Evolutionary conservation across 495 filamentous ascomycete species (phyloP).

Genomic region (Penicillium alfredii): DNA sequence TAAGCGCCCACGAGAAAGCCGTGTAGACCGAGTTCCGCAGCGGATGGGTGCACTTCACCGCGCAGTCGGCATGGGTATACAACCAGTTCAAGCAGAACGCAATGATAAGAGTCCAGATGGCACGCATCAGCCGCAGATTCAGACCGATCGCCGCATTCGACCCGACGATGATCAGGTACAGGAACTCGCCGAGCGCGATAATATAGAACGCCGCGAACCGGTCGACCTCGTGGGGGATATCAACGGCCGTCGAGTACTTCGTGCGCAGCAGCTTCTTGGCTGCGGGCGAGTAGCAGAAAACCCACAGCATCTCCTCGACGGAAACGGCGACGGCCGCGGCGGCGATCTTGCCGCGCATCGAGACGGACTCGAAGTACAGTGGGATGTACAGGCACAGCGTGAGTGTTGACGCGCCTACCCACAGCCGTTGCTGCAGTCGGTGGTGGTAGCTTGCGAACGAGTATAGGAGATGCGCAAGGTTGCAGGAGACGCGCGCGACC

Average conservation of each 20-base stretch:
- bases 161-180: conserved; percentile 39
- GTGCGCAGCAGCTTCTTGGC: conserved; percentile 31
- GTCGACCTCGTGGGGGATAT: conserved; percentile 43
- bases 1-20: conserved; percentile 28
- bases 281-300: conserved; percentile 30
- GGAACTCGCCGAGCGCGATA: conserved; percentile 44
- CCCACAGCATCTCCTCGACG: conserved; percentile 26
- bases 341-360: conserved; percentile 33
- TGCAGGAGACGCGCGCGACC: conserved; percentile 24
- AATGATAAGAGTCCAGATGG: conserved; percentile 40
- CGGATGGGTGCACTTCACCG: conserved; percentile 28
- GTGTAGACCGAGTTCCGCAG: conserved; percentile 28
- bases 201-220: conserved; percentile 46
- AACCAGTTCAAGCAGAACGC: conserved; percentile 44
- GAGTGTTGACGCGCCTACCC: conserved; percentile 24
- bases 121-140: conserved; percentile 27
- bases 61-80: conserved; percentile 36
- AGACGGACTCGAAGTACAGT: conserved; percentile 31
- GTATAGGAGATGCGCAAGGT: conserved; percentile 26
- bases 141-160: conserved; percentile 34
- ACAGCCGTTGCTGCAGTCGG: conserved; percentile 31
- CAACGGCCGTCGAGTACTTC: conserved; percentile 34
- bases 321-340: conserved; percentile 33
- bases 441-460: conserved; percentile 36
- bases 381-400: conserved; percentile 35